phyloP scores from a whole-genome alignment of 148 eudicot species.

The Rhododendron griersonianum region DNA sequence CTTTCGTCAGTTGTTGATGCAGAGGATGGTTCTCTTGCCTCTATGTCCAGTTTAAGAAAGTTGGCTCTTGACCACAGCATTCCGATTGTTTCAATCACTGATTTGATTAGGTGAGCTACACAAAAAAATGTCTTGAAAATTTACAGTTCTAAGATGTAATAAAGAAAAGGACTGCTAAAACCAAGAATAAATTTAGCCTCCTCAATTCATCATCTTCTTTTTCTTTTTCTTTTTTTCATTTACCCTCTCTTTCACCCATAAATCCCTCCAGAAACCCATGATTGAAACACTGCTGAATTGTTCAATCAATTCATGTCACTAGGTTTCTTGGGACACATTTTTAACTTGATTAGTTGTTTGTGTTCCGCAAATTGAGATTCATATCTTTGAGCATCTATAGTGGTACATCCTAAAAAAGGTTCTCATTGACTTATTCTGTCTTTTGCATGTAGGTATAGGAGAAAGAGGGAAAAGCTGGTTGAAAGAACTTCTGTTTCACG shows the following conservation, averaged over 20 bases:
- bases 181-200: neutral
- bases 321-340: neutral
- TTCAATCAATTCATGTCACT: neutral
- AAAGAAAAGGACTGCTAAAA: neutral
- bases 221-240: neutral
- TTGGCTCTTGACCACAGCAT: constrained; percentile 52
- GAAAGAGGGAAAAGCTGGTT: constrained; percentile 84
- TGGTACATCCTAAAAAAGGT: neutral
- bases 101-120: constrained; percentile 66
- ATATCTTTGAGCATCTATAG: neutral
- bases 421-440: neutral
- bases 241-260: neutral
- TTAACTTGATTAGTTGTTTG: neutral
- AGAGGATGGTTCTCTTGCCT: constrained; percentile 72
- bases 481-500: constrained; percentile 63
- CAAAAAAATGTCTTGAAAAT: neutral
- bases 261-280: neutral
- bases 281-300: neutral
- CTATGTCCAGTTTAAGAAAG: constrained; percentile 42
- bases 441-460: constrained; percentile 52
- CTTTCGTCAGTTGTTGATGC: constrained; percentile 66
- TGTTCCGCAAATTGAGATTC: neutral
- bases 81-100: constrained; percentile 75
- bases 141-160: neutral
- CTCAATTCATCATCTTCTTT: neutral